Base-by-base conservation (phyloP, 305 asterid genomes). In the Petunia hybrid region DNA sequence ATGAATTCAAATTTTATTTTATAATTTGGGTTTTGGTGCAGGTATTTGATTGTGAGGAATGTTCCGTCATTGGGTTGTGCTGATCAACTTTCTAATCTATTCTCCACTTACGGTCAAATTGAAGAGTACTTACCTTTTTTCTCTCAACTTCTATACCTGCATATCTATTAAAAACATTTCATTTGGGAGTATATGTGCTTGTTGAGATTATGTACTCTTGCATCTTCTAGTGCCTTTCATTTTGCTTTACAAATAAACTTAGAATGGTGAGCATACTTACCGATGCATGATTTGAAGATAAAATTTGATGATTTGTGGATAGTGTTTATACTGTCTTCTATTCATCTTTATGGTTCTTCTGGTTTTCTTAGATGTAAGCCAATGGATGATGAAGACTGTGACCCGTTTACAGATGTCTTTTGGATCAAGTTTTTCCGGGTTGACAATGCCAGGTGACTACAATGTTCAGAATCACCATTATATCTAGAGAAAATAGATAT, bases 331-430 rank as follows among this genome's bases (percentile, higher is more conserved):
- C 16, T 73, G 38, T 73, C 63, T 36, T 73, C 13, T 73, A 73
- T 51, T 73, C 62, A 31, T 78, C 59, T 61, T 61, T 45, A 4
- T 64, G 5, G 43, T 70, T 39, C 62, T 74, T 35, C 56, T 46
- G 73, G 22, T 79, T 57, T 86, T 66, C 83, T 80, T 83, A 93
- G 98, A 83, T 93, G 97, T 86, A 94, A 92, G 86, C 97, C 98
- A 5, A 91, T 95, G 97, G 98, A 95, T 81, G 98, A 86, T 1
- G 99, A 92, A 85, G 99, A 95, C 13, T 94, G 98, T 80, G 96
- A 92, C 86, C 84, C 83, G 8, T 94, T 87, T 77, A 92, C 99
- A 8, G 98, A 92, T 83, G 97, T 95, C 83, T 95, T 88, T 82
- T 92, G 97, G 97, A 87, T 95, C 87, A 95, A 91, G 89, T 95